Evolutionary conservation across 768 basidiomycete genomes (phyloP), one percentile per base, ranked within the genome.

Genomic region (Pulveroboletus ravenelii): DNA sequence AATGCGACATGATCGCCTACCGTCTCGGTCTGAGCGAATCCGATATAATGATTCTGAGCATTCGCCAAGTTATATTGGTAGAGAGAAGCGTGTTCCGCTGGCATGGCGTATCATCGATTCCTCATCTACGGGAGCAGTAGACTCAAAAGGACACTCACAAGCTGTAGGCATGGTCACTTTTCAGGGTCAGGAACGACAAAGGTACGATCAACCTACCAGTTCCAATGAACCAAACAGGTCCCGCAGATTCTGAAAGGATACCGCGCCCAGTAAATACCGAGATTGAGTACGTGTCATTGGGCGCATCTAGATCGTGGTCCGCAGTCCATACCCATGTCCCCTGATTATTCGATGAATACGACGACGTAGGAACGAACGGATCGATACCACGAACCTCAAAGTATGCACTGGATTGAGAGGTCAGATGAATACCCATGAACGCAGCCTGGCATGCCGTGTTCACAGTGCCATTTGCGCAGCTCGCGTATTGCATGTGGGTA

Each of bases 241-340:
- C 88, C n/a, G 71, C 69, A 5, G 84, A 85, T 62, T 90, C 80
- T 0, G 84, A 85, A 27, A 88, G 72, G 27, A 90, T 78, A 6
- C 89, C 89, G 18, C 89, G 78, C 1, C 85, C 89, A 31, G 76
- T 77, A 50, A 69, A 90, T 17, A 86, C 54, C 1, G 78, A 74
- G 37, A 81, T 65, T 53, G 81, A 79, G n/a, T 71, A 70, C 29
- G 73, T 59, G 6, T 69, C 67, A 46, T 82, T 79, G 20, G 85
- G 1, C 20, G 10, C 68, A 51, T 87, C 82, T 6, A 62, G 3
- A 30, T 62, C 61, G 57, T 92, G 89, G 57, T 92, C 89, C 10
- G 88, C 86, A 7, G 79, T 69, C 89, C 89, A 91, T 4, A 87
- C 77, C 89, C 87, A 90, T 14, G 81, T 77, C 5, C 83, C 85